Evolutionary conservation across 768 basidiomycete species (phyloP), one percentile per base, ranked within the genome.

Genomic region (Boletus rubropictus): DNA sequence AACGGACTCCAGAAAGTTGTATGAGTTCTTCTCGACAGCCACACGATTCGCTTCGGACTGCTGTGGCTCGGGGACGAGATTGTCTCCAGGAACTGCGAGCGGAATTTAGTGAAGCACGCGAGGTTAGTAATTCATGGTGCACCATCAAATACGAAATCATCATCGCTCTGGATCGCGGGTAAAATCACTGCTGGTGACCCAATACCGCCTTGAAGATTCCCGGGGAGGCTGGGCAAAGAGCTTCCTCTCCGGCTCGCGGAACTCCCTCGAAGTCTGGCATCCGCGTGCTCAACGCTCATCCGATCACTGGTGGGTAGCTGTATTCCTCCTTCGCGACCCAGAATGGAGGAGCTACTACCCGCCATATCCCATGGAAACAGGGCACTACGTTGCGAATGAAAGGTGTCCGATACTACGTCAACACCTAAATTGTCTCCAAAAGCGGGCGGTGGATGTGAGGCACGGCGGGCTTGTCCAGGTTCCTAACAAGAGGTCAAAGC

Each of bases 331-430:
- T 58, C 66, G 3, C 48, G 73, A 21, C 65, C 77, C 27, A 58
- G 54, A 21, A 68, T 70, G 27, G 76, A 81, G 1, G 83, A 84
- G 42, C 82, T 86, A 33, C 70, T 72, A 1, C 81, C 84, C 5
- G 86, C 87, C 60, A 89, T 77, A 58, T 90, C 86, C 88, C 88
- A 91, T 5, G 89, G 88, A 60, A 89, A 89, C 25, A 89, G 60
- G 8, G 82, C 80, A 52, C 80, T 85, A 28, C 75, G 72, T 57
- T 87, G 86, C 17, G 85, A 86, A 24, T 71, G 68, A 34, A 66
- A 62, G 27, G 64, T 63, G 33, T 71, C 69, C 24, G 68, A 61
- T 29, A 63, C 71, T 5, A 73, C 50, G 37, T 76, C 75, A 41
- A 78, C 56, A 11, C 70, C 76, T 35, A 84, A 65, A 48, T 79